Evolutionary conservation across 345 rosid species (phyloP).

Genomic region (Hirschfeldia incana): DNA sequence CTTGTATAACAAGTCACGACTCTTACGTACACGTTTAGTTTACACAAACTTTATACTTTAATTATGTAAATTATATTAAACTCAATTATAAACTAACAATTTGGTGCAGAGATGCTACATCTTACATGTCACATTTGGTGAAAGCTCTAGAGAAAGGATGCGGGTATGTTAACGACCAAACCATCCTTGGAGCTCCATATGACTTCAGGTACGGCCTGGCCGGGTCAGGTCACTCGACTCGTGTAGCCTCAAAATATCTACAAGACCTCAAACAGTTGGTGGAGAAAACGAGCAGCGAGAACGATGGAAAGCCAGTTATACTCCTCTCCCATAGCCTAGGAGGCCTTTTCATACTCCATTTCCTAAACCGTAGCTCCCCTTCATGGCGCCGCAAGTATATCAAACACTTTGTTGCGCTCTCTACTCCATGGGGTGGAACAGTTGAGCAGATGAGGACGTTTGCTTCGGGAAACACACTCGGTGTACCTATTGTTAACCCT

Average conservation of each 20-base stretch:
- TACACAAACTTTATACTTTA: background rate
- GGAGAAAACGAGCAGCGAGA: constrained; percentile 57
- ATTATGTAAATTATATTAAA: background rate
- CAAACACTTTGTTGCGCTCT: constrained; percentile 75
- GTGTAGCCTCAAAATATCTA: constrained; percentile 63
- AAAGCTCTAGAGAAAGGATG: constrained; percentile 48
- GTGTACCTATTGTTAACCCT: constrained; percentile 81
- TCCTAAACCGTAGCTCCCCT: constrained; percentile 59
- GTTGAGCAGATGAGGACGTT: constrained; percentile 63
- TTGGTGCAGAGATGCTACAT: constrained; percentile 39
- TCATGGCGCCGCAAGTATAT: constrained; percentile 66
- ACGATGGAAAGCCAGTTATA: constrained; percentile 70
- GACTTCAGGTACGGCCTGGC: constrained; percentile 89
- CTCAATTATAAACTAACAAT: background rate
- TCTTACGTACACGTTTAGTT: too few relatives aligned
- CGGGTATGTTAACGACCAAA: constrained; percentile 64
- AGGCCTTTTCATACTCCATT: constrained; percentile 66
- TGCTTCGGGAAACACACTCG: constrained; percentile 69
- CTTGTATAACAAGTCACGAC: too few relatives aligned
- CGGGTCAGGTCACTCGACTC: constrained; percentile 61
- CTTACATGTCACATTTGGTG: constrained; percentile 74
- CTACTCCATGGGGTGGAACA: constrained; percentile 85
- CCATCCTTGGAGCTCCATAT: constrained; percentile 80
- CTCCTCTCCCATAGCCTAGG: constrained; percentile 86
- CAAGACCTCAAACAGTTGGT: constrained; percentile 60